These are phyloP conservation scores for Theileria annulata DNA, from an alignment of 169 alveolate species.

Conservation along the genomic window DNA sequence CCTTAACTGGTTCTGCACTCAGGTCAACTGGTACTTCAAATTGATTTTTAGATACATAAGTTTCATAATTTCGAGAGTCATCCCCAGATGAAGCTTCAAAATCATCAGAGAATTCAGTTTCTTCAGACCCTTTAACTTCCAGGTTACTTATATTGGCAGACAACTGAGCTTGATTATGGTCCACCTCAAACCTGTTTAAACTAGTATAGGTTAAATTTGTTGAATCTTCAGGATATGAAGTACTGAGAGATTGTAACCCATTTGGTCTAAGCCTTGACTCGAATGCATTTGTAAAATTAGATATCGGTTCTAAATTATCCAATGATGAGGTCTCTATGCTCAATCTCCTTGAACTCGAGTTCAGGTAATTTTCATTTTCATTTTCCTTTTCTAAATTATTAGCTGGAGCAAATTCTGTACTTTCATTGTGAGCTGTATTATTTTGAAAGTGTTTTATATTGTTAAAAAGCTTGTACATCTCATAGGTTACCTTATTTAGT, in stretches of 20 bases:
- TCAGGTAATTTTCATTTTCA: background rate
- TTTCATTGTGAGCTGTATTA: background rate
- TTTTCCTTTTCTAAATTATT: background rate
- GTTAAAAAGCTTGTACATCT: conserved; percentile 9
- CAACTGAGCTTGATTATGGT: background rate
- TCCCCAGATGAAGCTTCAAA: background rate
- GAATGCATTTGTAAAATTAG: background rate
- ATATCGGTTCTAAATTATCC: background rate
- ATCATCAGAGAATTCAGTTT: background rate
- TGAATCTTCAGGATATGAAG: background rate
- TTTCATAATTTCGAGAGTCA: background rate
- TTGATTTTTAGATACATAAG: background rate
- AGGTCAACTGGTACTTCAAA: background rate
- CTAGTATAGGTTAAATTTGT: background rate
- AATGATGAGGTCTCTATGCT: background rate
- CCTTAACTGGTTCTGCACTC: background rate
- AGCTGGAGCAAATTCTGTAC: background rate
- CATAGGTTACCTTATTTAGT: conserved; percentile 3
- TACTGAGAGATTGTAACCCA: background rate
- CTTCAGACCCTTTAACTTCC: background rate
- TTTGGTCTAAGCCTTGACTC: conserved; percentile 9
- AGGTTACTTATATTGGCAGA: background rate
- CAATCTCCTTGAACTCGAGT: background rate
- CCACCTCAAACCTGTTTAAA: background rate
- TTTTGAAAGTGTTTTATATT: conserved; percentile 1